Evolutionary conservation across 306 rosid genomes (phyloP).

Genomic region (Carpinus viminea): DNA sequence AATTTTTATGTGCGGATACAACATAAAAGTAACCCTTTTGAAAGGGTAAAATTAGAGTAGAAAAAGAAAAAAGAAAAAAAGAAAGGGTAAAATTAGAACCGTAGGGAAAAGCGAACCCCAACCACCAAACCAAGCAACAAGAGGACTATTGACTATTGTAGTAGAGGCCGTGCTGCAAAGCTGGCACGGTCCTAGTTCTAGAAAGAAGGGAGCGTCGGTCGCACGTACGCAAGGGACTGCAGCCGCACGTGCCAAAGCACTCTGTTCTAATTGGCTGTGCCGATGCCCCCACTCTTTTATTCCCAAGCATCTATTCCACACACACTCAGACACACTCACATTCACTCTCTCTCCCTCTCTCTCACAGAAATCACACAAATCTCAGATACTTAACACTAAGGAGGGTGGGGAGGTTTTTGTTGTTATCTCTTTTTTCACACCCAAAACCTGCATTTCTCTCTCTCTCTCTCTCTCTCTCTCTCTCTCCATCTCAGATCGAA

Average conservation of each 20-base stretch:
- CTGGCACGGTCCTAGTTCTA: constrained; percentile 6
- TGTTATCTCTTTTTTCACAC: constrained; percentile 33
- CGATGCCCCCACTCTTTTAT: constrained; percentile 26
- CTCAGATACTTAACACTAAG: constrained; percentile 28
- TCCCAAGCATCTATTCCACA: constrained; percentile 29
- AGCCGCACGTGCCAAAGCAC: constrained; percentile 45
- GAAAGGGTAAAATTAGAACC: too few relatives aligned
- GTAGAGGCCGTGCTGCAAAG: too few relatives aligned
- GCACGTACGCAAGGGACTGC: constrained; percentile 46
- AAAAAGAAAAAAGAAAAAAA: too few relatives aligned
- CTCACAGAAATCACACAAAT: constrained; percentile 52
- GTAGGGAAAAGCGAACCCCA: too few relatives aligned
- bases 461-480: too few relatives aligned
- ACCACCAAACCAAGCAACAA: too few relatives aligned
- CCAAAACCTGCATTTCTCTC: constrained; percentile 43
- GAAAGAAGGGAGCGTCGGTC: constrained; percentile 62
- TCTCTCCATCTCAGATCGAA: constrained; percentile 62
- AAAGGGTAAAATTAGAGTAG: too few relatives aligned
- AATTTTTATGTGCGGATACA: too few relatives aligned
- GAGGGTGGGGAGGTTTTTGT: constrained; percentile 16
- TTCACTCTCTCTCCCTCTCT: constrained; percentile 8
- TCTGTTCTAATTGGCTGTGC: constrained; percentile 37
- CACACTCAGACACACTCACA: neutral
- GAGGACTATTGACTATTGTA: too few relatives aligned
- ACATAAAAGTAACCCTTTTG: too few relatives aligned